Conservation (phyloP, 495 filamentous ascomycete genomes). For the Aspergillus indologenus region DNA sequence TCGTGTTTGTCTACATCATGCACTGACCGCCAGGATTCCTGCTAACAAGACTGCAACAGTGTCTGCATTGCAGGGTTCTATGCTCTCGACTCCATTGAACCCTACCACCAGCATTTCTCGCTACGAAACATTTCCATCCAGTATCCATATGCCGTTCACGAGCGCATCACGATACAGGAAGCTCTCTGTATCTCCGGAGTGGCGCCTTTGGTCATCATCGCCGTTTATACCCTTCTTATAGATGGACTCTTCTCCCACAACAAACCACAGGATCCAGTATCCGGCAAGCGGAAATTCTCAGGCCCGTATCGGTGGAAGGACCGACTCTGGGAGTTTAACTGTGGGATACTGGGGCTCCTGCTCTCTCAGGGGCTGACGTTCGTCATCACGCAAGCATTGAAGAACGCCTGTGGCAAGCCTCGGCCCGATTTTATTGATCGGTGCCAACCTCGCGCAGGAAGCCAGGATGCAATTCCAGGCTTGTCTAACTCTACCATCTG, state of each 20-base stretch:
- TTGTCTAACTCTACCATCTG: slow-evolving; percentile 69
- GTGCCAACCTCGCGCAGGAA: slow-evolving; percentile 51
- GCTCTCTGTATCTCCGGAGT: slow-evolving; percentile 55
- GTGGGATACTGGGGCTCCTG: slow-evolving; percentile 69
- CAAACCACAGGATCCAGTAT: slow-evolving; percentile 39
- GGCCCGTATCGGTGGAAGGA: slow-evolving; percentile 66
- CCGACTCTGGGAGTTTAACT: slow-evolving; percentile 78
- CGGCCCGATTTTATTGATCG: slow-evolving; percentile 75
- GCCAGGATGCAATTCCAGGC: slow-evolving; percentile 40
- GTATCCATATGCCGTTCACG: slow-evolving; percentile 71
- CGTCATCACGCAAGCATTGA: slow-evolving; percentile 77
- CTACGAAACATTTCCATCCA: slow-evolving; percentile 57
- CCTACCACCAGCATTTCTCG: slow-evolving; percentile 60
- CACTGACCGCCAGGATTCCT: slow-evolving; percentile 21
- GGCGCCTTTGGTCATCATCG: slow-evolving; percentile 63
- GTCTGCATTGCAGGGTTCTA: slow-evolving; percentile 52
- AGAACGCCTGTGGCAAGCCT: slow-evolving; percentile 84
- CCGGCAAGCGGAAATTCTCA: slow-evolving; percentile 51
- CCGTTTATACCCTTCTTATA: slow-evolving; percentile 69
- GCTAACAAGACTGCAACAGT: slow-evolving; percentile 40
- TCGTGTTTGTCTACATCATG: slow-evolving; percentile 49
- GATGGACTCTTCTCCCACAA: slow-evolving; percentile 66
- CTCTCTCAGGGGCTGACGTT: slow-evolving; percentile 66
- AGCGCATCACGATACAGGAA: slow-evolving; percentile 63
- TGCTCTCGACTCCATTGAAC: slow-evolving; percentile 52